phyloP scores from a whole-genome alignment of 2,329 filamentous ascomycete genomes.

The Colletotrichum sp. region DNA sequence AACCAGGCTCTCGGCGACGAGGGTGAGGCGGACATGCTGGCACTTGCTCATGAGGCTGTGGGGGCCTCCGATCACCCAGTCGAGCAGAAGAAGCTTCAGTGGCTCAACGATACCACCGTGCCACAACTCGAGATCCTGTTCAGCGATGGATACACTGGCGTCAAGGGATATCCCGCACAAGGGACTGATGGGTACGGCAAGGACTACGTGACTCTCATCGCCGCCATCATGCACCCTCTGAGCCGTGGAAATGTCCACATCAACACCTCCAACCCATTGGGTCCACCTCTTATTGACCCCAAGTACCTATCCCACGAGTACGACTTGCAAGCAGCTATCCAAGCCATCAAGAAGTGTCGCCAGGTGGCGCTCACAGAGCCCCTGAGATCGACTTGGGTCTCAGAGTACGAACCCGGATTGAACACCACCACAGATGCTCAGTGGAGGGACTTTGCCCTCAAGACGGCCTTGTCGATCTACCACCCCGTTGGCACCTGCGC shows the following conservation, averaged over 20 bases:
- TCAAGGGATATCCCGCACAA: constrained; percentile 36
- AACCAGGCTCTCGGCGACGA: constrained; percentile 36
- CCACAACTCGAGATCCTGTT: constrained; percentile 50
- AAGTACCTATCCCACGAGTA: constrained; percentile 28
- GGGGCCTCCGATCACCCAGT: constrained; percentile 31
- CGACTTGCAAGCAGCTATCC: constrained; percentile 30
- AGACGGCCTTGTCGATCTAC: constrained; percentile 29
- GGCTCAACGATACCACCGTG: constrained; percentile 38
- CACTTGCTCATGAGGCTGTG: constrained; percentile 35
- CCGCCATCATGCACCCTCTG: constrained; percentile 33
- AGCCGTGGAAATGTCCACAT: constrained; percentile 37
- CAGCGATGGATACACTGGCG: constrained; percentile 48
- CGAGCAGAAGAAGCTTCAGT: constrained; percentile 42
- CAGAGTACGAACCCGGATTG: constrained; percentile 37
- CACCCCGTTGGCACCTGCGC: constrained; percentile 50
- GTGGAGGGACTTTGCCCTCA: constrained; percentile 22
- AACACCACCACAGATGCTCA: constrained; percentile 20
- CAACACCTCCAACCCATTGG: constrained; percentile 33
- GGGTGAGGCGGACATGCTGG: constrained; percentile 27
- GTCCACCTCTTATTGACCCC: constrained; percentile 36
- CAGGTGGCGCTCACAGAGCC: constrained; percentile 34
- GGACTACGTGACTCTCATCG: constrained; percentile 31
- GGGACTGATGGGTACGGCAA: constrained; percentile 31
- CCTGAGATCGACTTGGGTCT: constrained; percentile 30
- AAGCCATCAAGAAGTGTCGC: constrained; percentile 34